A percentile compares a stretch with the other conserved stretches of the same genome.
phyloP scores from a whole-genome alignment of 805 yeast species.

The Wickerhamomyces mucosus region DNA sequence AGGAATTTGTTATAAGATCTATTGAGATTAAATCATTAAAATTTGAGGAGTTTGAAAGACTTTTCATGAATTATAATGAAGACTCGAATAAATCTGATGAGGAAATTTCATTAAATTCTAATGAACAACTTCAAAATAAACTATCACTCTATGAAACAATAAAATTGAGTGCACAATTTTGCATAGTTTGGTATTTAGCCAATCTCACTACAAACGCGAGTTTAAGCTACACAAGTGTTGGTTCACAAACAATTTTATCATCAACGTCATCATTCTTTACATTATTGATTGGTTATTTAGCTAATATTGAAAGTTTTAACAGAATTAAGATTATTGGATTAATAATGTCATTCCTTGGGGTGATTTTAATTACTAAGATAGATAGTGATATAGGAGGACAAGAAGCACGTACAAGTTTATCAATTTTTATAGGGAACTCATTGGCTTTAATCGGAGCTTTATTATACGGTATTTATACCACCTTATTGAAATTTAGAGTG shows the following conservation, averaged over 20 bases:
- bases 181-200: conserved; percentile 83
- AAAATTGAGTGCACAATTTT: conserved; percentile 67
- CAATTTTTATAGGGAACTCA: conserved; percentile 55
- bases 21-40: conserved; percentile 19
- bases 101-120: conserved; percentile 16
- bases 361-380: conserved; percentile 63
- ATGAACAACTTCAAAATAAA: conserved; percentile 11
- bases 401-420: conserved; percentile 17
- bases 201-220: conserved; percentile 86
- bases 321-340: conserved; percentile 60
- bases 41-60: conserved; percentile 17
- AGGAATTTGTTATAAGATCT: conserved; percentile 20
- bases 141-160: conserved; percentile 56
- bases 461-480: conserved; percentile 88
- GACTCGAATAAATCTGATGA: conserved; percentile 15
- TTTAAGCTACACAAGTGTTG: conserved; percentile 81
- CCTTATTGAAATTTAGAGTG: conserved; percentile 65
- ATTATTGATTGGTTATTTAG: conserved; percentile 65
- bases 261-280: conserved; percentile 94
- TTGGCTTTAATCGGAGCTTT: conserved; percentile 79
- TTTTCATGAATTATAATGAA: conserved; percentile 7
- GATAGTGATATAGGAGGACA: conserved; percentile 30
- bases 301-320: conserved; percentile 62
- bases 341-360: conserved; percentile 65
- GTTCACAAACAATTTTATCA: conserved; percentile 86